Evolutionary conservation across 1,284 basidiomycete species (phyloP).

Genomic region (Cutaneotrichosporon mucoides): DNA sequence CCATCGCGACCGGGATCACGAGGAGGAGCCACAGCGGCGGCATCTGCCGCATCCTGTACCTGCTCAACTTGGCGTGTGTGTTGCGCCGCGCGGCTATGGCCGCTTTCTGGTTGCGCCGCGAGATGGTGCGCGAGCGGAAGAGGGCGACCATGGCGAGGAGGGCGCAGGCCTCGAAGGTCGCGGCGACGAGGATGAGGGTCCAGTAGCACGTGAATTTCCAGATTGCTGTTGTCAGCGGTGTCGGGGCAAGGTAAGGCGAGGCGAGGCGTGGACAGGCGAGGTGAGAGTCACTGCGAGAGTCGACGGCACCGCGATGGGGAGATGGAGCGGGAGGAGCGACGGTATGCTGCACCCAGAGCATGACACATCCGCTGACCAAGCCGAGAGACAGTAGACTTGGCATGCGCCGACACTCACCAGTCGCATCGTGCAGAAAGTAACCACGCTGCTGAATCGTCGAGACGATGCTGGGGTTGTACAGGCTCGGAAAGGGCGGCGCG

Average conservation of each 20-base stretch:
- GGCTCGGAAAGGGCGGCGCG: constrained; percentile 52
- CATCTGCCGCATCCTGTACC: constrained; percentile 18
- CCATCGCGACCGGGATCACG: constrained; percentile 31
- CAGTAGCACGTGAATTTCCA: constrained; percentile 81
- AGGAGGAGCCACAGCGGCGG: constrained; percentile 40
- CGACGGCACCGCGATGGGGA: no score
- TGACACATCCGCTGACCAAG: no score
- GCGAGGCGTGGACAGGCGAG: no score
- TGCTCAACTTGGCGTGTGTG: background rate
- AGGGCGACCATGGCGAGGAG: constrained; percentile 64
- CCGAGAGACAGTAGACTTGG: background rate
- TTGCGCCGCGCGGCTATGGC: background rate
- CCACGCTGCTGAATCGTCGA: constrained; percentile 30
- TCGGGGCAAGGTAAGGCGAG: no score
- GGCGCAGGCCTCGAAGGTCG: constrained; percentile 65
- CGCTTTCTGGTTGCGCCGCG: background rate
- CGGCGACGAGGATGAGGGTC: constrained; percentile 70
- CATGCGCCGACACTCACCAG: constrained; percentile 29
- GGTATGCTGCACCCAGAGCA: no score
- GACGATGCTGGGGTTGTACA: constrained; percentile 53
- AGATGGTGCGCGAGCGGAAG: constrained; percentile 54
- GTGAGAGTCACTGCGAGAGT: no score
- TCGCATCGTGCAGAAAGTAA: constrained; percentile 49
- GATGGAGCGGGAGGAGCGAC: no score
- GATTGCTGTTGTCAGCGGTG: constrained; percentile 55